Conservation (phyloP, 2,329 filamentous ascomycete species). For the Aureobasidium sp. region DNA sequence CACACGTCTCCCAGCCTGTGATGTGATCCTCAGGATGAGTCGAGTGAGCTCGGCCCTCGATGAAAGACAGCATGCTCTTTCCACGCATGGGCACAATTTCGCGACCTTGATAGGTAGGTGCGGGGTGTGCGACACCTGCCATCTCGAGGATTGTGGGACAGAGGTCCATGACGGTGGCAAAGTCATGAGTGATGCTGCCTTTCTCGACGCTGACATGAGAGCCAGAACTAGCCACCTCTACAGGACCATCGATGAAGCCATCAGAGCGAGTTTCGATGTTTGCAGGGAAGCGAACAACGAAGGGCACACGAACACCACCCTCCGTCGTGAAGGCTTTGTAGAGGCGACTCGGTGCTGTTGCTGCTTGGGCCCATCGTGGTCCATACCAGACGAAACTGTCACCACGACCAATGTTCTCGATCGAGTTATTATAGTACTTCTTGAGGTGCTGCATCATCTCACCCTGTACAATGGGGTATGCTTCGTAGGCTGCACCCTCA, state of each 20-base stretch:
- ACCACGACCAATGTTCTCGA: slow-evolving; percentile 52
- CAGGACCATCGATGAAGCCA: slow-evolving; percentile 39
- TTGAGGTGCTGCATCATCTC: slow-evolving; percentile 48
- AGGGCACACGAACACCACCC: slow-evolving; percentile 48
- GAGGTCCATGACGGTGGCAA: slow-evolving; percentile 42
- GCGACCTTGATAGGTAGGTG: slow-evolving; percentile 45
- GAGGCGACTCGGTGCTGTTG: slow-evolving; percentile 44
- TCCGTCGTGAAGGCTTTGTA: slow-evolving; percentile 43
- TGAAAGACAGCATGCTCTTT: slow-evolving; percentile 40
- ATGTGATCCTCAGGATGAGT: slow-evolving; percentile 49
- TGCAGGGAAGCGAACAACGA: slow-evolving; percentile 38
- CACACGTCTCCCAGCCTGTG: slow-evolving; percentile 52
- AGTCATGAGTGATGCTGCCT: slow-evolving; percentile 42
- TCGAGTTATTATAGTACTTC: slow-evolving; percentile 52
- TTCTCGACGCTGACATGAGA: slow-evolving; percentile 18
- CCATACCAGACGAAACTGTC: slow-evolving; percentile 57
- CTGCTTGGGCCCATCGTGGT: slow-evolving; percentile 49
- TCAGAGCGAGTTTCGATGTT: slow-evolving; percentile 18
- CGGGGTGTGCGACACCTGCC: slow-evolving; percentile 46
- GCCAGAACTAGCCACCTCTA: slow-evolving; percentile 30
- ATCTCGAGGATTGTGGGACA: slow-evolving; percentile 41
- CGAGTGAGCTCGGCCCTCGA: slow-evolving; percentile 28
- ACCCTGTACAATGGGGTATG: slow-evolving; percentile 50
- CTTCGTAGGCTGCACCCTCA: slow-evolving; percentile 53
- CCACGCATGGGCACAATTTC: slow-evolving; percentile 48